Evolutionary conservation across 2,329 filamentous ascomycete species (phyloP).

Genomic region (Calonectria fujianensis): DNA sequence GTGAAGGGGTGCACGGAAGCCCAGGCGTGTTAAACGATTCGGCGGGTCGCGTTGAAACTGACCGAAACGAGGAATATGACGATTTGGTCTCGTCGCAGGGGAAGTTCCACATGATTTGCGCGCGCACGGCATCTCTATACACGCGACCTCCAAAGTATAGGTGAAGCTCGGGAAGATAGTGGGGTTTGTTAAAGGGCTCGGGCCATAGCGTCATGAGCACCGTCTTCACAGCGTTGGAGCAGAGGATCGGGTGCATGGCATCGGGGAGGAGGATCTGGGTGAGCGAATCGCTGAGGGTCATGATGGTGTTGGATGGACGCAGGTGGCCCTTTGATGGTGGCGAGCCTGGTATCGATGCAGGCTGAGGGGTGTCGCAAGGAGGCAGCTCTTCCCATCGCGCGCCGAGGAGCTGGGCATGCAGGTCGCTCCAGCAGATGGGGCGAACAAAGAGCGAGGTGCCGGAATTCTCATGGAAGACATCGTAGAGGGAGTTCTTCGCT

Average conservation of each 20-base stretch:
- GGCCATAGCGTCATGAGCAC: slow-evolving; percentile 69
- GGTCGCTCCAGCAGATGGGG: slow-evolving; percentile 74
- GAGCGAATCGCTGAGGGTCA: slow-evolving; percentile 65
- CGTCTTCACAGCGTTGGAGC: slow-evolving; percentile 64
- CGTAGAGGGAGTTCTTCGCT: slow-evolving; percentile 70
- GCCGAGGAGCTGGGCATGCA: slow-evolving; percentile 69
- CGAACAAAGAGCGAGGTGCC: slow-evolving; percentile 69
- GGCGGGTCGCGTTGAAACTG: slow-evolving; percentile 61
- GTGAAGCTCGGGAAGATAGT: slow-evolving; percentile 64
- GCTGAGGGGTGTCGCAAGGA: slow-evolving; percentile 64
- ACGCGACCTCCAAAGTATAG: slow-evolving; percentile 69
- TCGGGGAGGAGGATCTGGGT: slow-evolving; percentile 64
- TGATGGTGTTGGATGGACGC: slow-evolving; percentile 65
- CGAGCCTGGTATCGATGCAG: slow-evolving; percentile 57
- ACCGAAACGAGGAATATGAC: slow-evolving; percentile 59
- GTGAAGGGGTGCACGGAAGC: slow-evolving; percentile 47
- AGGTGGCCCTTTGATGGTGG: slow-evolving; percentile 61
- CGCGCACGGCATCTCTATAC: slow-evolving; percentile 67
- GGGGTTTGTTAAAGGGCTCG: slow-evolving; percentile 55
- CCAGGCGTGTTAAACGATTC: slow-evolving; percentile 56
- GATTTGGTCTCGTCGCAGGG: slow-evolving; percentile 52
- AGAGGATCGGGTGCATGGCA: slow-evolving; percentile 58
- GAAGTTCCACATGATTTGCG: slow-evolving; percentile 71
- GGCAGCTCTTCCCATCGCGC: slow-evolving; percentile 67
- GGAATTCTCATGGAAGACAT: slow-evolving; percentile 69